Evolutionary conservation across 192 early-diverging fungal species (phyloP).

Genomic region (Rhizophagus clarus): DNA sequence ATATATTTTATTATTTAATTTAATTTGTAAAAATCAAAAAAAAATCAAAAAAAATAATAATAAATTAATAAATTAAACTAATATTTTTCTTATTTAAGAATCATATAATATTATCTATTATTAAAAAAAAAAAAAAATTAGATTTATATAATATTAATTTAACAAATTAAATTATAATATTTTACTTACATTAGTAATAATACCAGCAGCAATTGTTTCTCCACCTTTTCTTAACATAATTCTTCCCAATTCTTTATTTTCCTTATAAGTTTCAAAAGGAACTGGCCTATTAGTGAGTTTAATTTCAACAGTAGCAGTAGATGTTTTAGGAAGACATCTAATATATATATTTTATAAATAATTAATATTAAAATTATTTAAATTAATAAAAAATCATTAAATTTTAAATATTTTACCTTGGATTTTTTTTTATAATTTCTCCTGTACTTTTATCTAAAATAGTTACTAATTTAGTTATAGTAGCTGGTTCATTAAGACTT

Average conservation of each 20-base stretch:
- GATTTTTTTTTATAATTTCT: constrained; percentile 83
- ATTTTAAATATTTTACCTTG: constrained; percentile 47
- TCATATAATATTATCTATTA: too few relatives aligned
- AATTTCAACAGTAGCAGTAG: constrained; percentile 86
- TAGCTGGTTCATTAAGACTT: constrained; percentile 78
- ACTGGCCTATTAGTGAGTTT: constrained; percentile 67
- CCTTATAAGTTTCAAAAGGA: constrained; percentile 83
- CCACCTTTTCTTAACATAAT: constrained; percentile 84
- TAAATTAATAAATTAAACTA: too few relatives aligned
- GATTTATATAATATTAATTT: too few relatives aligned
- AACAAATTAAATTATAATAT: background rate
- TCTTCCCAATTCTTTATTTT: constrained; percentile 86
- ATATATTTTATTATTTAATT: too few relatives aligned
- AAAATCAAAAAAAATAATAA: too few relatives aligned
- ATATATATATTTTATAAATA: background rate
- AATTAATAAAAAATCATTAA: background rate
- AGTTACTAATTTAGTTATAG: constrained; percentile 73
- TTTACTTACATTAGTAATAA: constrained; percentile 56
- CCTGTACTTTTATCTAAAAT: constrained; percentile 82
- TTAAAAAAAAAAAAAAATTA: too few relatives aligned
- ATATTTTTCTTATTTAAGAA: too few relatives aligned
- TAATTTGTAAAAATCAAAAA: too few relatives aligned
- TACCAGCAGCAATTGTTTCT: constrained; percentile 88
- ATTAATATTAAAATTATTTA: background rate
- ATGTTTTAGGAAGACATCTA: constrained; percentile 53